Conservation (phyloP, 306 rosid genomes). For the Gastrolobium bilobum region DNA sequence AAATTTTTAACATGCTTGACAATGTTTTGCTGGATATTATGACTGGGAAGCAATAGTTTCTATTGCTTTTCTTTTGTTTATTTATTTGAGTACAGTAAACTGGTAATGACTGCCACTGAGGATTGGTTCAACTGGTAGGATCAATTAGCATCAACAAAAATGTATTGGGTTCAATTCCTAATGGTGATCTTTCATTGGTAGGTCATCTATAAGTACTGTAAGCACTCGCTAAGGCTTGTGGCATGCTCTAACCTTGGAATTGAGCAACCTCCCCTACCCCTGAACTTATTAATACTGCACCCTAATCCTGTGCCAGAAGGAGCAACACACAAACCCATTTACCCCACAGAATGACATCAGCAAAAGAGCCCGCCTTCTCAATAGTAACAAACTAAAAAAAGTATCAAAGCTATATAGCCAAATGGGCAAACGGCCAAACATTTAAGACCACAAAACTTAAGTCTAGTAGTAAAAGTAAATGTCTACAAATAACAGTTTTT, state of each 20-base stretch:
- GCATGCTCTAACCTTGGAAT: not conserved
- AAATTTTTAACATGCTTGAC: not conserved
- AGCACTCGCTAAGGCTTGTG: not conserved
- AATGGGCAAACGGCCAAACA: not conserved
- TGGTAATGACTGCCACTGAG: not conserved
- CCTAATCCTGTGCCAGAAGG: not conserved
- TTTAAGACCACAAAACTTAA: not conserved
- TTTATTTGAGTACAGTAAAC: not conserved
- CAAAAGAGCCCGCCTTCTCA: not conserved
- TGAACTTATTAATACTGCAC: not conserved
- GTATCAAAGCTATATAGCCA: not conserved
- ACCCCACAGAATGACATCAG: not conserved
- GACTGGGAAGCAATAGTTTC: not conserved
- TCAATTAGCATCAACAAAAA: not conserved
- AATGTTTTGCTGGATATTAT: not conserved
- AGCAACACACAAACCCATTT: not conserved
- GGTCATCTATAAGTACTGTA: not conserved
- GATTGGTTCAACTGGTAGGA: slow-evolving; percentile 5
- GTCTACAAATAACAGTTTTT: not conserved
- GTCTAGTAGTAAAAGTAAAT: not conserved
- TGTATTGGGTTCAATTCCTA: not conserved
- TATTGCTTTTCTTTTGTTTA: not conserved
- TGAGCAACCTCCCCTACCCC: not conserved
- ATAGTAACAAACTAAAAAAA: not conserved
- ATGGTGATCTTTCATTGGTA: not conserved